A percentile compares a stretch with the other conserved stretches of the same genome.
These are phyloP conservation scores for Medicago ruthenica DNA, from an alignment of 306 rosid species.

Conservation along the genomic window DNA sequence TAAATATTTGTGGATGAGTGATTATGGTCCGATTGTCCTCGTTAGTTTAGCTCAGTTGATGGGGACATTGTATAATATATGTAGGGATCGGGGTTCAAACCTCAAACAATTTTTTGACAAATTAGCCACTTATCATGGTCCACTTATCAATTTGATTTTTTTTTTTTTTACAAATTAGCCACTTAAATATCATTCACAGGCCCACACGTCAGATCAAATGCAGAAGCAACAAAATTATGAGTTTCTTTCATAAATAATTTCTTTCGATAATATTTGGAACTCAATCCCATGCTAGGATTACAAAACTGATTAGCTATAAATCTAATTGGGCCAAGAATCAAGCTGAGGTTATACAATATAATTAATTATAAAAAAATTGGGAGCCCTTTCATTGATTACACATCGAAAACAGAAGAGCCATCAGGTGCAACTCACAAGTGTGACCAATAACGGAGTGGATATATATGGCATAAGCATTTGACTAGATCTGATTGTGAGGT, in stretches of 20 bases:
- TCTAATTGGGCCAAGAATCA: conserved; percentile 17
- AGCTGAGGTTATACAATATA: conserved; percentile 17
- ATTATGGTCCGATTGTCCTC: too few relatives aligned
- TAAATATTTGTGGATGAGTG: too few relatives aligned
- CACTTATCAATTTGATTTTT: too few relatives aligned
- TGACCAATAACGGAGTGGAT: not conserved
- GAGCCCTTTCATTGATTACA: conserved; percentile 10
- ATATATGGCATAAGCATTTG: conserved; percentile 17
- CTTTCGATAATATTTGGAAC: not conserved
- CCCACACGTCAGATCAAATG: not conserved
- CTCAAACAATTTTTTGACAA: too few relatives aligned
- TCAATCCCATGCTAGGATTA: conserved; percentile 31
- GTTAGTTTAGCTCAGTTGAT: too few relatives aligned
- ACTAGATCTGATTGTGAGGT: not conserved
- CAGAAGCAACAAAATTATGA: not conserved
- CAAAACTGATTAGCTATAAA: conserved; percentile 44
- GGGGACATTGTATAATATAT: too few relatives aligned
- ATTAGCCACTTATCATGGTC: too few relatives aligned
- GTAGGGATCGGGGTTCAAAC: too few relatives aligned
- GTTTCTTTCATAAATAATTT: not conserved
- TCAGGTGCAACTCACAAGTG: conserved; percentile 16
- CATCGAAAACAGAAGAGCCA: not conserved
- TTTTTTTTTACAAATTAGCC: too few relatives aligned
- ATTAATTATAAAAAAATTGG: not conserved
- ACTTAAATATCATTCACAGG: too few relatives aligned